Evolutionary conservation across 2,329 filamentous ascomycete genomes (phyloP).

Genomic region (Xylariaceae sp.): DNA sequence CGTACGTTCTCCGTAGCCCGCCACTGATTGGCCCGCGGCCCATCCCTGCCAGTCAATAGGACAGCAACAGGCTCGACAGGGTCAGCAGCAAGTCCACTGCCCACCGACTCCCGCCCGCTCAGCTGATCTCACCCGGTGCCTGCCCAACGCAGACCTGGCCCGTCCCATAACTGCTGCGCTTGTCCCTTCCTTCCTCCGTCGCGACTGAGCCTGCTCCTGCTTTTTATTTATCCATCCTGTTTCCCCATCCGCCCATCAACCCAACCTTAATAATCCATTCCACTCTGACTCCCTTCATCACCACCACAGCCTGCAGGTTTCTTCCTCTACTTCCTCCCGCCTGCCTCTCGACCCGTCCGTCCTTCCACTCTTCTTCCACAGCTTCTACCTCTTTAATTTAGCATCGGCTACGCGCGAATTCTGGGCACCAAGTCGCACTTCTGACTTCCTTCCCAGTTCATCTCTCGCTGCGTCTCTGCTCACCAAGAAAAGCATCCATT

Average conservation of each 20-base stretch:
- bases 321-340: constrained; percentile 13
- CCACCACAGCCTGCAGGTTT: neutral
- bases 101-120: neutral
- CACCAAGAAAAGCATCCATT: constrained; percentile 1
- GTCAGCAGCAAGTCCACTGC: constrained; percentile 5
- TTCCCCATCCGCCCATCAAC: neutral
- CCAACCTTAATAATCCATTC: constrained; percentile 11
- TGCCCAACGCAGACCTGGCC: neutral
- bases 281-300: neutral
- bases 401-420: neutral
- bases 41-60: constrained; percentile 5
- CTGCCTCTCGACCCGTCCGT: constrained; percentile 17
- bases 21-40: constrained; percentile 8
- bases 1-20: neutral
- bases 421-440: constrained; percentile 10
- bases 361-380: neutral
- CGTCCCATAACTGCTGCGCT: neutral
- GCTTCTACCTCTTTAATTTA: neutral
- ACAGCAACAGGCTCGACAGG: neutral
- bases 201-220: constrained; percentile 1
- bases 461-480: neutral
- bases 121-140: neutral
- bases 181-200: constrained; percentile 5
- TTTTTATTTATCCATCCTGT: neutral
- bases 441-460: constrained; percentile 6